Conservation (phyloP, 176 grass and related monocot genomes). For the Phoenix roebelenii region DNA sequence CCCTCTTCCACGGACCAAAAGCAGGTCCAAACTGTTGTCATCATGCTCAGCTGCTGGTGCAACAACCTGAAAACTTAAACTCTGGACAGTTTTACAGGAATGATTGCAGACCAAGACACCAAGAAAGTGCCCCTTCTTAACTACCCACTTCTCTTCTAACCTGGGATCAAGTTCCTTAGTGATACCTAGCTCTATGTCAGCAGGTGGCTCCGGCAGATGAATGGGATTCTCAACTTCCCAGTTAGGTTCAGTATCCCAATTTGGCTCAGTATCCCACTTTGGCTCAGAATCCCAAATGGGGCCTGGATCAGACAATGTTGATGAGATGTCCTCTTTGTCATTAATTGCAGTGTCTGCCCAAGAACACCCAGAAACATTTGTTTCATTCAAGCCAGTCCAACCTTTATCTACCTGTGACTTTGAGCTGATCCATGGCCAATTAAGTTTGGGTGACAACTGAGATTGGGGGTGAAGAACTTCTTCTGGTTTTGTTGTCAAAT, state of each 20-base stretch:
- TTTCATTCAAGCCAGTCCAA: background rate
- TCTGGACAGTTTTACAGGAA: constrained; percentile 67
- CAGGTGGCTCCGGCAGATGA: constrained; percentile 9
- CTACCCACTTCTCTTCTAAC: constrained; percentile 39
- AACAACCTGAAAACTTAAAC: constrained; percentile 61
- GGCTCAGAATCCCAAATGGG: background rate
- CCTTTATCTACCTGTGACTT: too few species aligned
- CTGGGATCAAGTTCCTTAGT: constrained; percentile 13
- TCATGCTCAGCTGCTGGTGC: constrained; percentile 69
- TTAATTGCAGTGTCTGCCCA: background rate
- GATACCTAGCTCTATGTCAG: constrained; percentile 11
- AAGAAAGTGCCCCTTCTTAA: constrained; percentile 69
- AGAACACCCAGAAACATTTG: background rate
- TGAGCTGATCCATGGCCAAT: too few species aligned
- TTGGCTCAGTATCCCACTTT: constrained; percentile 8
- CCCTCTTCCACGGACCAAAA: constrained; percentile 75
- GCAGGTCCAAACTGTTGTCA: constrained; percentile 60
- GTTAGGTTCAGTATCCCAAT: constrained; percentile 18
- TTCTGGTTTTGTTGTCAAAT: too few species aligned
- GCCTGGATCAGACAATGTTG: background rate
- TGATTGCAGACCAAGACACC: constrained; percentile 88
- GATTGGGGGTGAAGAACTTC: too few species aligned
- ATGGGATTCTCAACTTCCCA: background rate
- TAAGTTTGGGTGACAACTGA: too few species aligned
- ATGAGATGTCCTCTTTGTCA: background rate